phyloP scores from a whole-genome alignment of 1,139 yeast species.

The Entelexis paramagnoliae region DNA sequence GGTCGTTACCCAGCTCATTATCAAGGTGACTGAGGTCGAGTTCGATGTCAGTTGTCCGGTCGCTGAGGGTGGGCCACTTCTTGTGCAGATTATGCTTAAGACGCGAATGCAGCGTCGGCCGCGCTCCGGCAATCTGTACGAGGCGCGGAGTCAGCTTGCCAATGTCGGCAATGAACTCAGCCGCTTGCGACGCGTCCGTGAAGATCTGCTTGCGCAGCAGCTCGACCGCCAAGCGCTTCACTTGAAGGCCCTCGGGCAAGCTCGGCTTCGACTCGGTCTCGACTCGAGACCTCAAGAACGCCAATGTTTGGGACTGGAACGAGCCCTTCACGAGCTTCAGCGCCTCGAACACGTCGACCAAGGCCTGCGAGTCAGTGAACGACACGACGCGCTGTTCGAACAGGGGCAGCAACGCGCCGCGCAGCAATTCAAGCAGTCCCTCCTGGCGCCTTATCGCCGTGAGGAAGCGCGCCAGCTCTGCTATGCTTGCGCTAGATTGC shows the following conservation, averaged over 20 bases:
- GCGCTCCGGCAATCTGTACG: constrained; percentile 2
- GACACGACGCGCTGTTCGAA: constrained; percentile 10
- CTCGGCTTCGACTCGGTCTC: background rate
- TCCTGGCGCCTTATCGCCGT: constrained; percentile 75
- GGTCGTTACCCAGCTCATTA: constrained; percentile 7
- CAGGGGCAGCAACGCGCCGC: constrained; percentile 26
- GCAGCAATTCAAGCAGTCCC: constrained; percentile 67
- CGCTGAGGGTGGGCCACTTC: constrained; percentile 15
- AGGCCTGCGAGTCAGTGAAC: constrained; percentile 2
- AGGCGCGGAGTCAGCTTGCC: constrained; percentile 10
- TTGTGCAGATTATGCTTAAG: constrained; percentile 7
- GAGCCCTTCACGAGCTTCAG: constrained; percentile 7
- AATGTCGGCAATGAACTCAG: constrained; percentile 1
- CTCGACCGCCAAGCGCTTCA: constrained; percentile 9
- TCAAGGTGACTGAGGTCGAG: constrained; percentile 10
- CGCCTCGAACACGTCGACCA: constrained; percentile 5
- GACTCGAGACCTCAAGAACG: background rate
- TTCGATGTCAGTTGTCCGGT: constrained; percentile 1
- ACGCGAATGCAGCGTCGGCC: constrained; percentile 12
- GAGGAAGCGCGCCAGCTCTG: constrained; percentile 57
- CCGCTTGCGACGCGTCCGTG: background rate
- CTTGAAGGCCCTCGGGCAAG: background rate
- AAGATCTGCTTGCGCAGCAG: constrained; percentile 12
- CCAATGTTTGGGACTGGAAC: constrained; percentile 7
- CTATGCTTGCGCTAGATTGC: constrained; percentile 47